Base-by-base conservation (phyloP, 768 basidiomycete species). In the Leucosporidium creatinivorum region DNA sequence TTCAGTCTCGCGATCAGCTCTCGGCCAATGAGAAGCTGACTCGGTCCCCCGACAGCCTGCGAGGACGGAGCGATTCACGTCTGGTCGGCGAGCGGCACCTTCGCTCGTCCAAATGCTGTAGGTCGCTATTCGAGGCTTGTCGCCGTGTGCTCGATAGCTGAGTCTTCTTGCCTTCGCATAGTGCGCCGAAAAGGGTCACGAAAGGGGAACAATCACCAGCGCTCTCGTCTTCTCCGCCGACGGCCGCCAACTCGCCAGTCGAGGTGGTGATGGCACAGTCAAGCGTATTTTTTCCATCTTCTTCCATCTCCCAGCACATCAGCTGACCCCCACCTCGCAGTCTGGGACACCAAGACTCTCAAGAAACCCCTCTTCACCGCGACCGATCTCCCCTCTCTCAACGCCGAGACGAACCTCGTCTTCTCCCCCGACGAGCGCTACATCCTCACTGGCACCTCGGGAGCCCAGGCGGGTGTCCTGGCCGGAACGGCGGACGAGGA, bases 391-490 rank as follows among this genome's bases (percentile, higher is more conserved):
- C 81, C 84, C 56, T 90, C 90, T 21, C 79, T 92, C 63, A 97
- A 99, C 79, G 89, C 91, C 21, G 85, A 88, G 70, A 94, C 93
- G 50, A 98, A 98, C 78, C 87, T 93, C 13, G 84, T 89, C 69
- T 98, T 94, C 79, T 96, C 93, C 72, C 96, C 96, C 0, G 91
- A 96, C 77, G 91, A 93, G 73, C 89, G 86, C 77, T 85, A 86
- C 75, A 81, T 98, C 60, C 81, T 98, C 62, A 93, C 93, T 15
- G 93, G 96, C 7, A 66, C 77, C 0, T 74, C 78, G 0, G 79
- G 76, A 3, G 58, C 30, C 25, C 63, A 62, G 13, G 82, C 85
- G 1, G 88, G 87, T 12, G 84, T 86, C 2, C 28, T 66, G 30
- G 57, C 44, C 44, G 70, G 28, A 52, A 65, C 28, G 44, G 44